Conservation (phyloP, 257 asterid genomes). For the Solanum stenotomum region DNA sequence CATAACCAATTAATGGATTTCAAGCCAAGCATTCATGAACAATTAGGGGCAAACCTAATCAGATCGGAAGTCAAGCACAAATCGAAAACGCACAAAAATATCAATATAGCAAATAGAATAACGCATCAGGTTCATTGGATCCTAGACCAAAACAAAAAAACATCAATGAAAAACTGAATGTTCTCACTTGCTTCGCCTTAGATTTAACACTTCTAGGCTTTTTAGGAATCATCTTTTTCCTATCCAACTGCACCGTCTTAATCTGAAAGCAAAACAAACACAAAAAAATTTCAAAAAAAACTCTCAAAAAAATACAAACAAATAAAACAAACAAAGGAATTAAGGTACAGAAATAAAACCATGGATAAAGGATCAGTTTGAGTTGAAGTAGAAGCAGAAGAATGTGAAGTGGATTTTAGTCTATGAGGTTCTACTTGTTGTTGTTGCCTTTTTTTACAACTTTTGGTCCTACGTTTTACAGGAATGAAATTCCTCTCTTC, state of each 20-base stretch:
- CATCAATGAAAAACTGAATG: background rate
- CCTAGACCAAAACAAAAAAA: conserved; percentile 7
- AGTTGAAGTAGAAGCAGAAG: conserved; percentile 7
- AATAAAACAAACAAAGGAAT: background rate
- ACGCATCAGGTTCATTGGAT: conserved; percentile 10
- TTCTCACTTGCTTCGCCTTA: conserved; percentile 38
- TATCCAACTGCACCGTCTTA: conserved; percentile 18
- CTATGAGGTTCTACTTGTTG: background rate
- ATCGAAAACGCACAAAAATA: background rate
- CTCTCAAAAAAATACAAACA: background rate
- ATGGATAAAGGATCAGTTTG: conserved; percentile 15
- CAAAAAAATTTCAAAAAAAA: background rate
- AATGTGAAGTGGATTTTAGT: background rate
- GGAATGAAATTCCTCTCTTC: background rate
- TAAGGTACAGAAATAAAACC: background rate
- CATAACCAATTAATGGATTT: background rate
- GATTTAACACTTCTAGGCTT: conserved; percentile 40
- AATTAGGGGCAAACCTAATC: background rate
- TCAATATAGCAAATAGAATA: background rate
- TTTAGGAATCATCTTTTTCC: conserved; percentile 21
- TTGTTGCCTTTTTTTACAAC: background rate
- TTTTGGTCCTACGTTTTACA: background rate
- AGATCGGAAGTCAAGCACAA: background rate
- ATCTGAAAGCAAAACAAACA: conserved; percentile 3
- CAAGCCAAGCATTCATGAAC: background rate